These are phyloP conservation scores for Auricularia sp. DNA, from an alignment of 768 basidiomycete genomes.

Conservation along the genomic window DNA sequence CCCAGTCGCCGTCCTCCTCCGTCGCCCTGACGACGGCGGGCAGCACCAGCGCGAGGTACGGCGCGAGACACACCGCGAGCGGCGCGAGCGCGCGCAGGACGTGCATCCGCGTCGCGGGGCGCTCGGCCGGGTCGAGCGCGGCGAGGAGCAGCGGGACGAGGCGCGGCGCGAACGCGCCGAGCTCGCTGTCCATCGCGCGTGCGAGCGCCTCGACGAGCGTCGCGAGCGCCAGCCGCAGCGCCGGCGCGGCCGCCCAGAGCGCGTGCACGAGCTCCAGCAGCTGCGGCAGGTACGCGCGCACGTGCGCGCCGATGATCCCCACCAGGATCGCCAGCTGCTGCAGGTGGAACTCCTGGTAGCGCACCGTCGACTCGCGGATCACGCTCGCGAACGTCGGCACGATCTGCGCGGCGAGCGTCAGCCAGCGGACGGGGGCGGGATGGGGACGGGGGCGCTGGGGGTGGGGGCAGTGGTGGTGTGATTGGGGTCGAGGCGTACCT, in stretches of 20 bases:
- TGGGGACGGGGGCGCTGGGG: no score
- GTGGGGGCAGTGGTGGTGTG: no score
- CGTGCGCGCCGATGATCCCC: slow-evolving; percentile 38
- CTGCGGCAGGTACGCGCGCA: slow-evolving; percentile 35
- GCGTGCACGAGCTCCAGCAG: slow-evolving; percentile 37
- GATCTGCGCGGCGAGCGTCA: slow-evolving; percentile 19
- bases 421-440: no score
- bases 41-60: slow-evolving; percentile 39
- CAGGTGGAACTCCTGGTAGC: slow-evolving; percentile 34
- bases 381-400: slow-evolving; percentile 38
- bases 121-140: slow-evolving; percentile 27
- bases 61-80: slow-evolving; percentile 38
- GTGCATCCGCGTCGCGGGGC: slow-evolving; percentile 18
- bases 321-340: slow-evolving; percentile 40
- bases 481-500: slow-evolving; percentile 37
- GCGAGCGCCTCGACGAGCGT: slow-evolving; percentile 36
- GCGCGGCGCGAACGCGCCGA: slow-evolving; percentile 23
- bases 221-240: slow-evolving; percentile 34
- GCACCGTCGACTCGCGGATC: slow-evolving; percentile 28
- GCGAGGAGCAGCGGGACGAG: slow-evolving; percentile 26
- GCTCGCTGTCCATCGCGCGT: slow-evolving; percentile 23
- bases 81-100: slow-evolving; percentile 36
- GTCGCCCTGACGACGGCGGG: slow-evolving; percentile 34
- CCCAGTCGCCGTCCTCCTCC: slow-evolving; percentile 13
- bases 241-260: slow-evolving; percentile 29